Conservation (phyloP, 2,329 filamentous ascomycete species). For the Scortechinia acanthostroma region DNA sequence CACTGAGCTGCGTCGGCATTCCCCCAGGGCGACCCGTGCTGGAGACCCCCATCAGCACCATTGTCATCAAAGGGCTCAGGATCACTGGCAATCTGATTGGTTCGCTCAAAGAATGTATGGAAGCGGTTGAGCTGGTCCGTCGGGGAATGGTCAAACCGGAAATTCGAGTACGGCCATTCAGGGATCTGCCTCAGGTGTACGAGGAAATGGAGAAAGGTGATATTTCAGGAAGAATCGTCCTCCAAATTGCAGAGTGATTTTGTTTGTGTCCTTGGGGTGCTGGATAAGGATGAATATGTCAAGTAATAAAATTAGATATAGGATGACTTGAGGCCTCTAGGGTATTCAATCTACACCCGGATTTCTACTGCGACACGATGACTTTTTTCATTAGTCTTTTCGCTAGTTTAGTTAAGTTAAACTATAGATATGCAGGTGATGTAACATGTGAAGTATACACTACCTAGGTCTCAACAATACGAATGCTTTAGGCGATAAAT, state of each 20-base stretch:
- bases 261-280: no score
- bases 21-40: conserved; percentile 25
- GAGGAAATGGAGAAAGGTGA: conserved; percentile 32
- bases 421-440: no score
- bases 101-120: conserved; percentile 32
- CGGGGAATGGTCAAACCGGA: conserved; percentile 29
- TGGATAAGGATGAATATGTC: no score
- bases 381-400: no score
- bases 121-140: conserved; percentile 31
- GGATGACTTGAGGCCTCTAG: no score
- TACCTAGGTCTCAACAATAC: no score
- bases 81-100: conserved; percentile 33
- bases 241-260: conserved; percentile 22
- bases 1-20: conserved; percentile 31
- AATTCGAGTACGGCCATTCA: conserved; percentile 28
- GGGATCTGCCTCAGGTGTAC: conserved; percentile 29
- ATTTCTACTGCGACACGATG: no score
- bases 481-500: no score
- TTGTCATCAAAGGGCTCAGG: conserved; percentile 33
- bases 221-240: conserved; percentile 29
- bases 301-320: no score
- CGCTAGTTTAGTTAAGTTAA: no score
- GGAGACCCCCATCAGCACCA: conserved; percentile 28
- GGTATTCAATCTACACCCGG: no score
- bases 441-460: no score